phyloP scores from a whole-genome alignment of 768 basidiomycete species.

The Boletus rex-veris region DNA sequence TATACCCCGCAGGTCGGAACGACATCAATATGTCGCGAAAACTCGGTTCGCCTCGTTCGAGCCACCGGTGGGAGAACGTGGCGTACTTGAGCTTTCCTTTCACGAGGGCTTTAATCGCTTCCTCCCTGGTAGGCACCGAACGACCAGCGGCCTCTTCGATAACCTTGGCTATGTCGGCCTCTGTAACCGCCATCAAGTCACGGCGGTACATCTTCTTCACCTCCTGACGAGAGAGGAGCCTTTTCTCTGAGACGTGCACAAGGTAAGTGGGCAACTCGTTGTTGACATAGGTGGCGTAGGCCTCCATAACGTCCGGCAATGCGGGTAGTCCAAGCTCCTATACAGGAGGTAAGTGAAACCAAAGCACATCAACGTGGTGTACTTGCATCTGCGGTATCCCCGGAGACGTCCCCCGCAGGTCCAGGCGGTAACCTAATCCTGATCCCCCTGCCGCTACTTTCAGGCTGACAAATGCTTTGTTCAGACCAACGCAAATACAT shows the following conservation, averaged over 20 bases:
- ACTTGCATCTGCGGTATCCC: slow-evolving; percentile 10
- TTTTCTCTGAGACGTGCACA: slow-evolving; percentile 24
- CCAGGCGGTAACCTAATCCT: slow-evolving; percentile 19
- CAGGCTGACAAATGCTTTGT: slow-evolving; percentile 12
- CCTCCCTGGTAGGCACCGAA: slow-evolving; percentile 27
- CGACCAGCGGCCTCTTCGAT: slow-evolving; percentile 17
- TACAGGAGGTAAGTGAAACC: not conserved
- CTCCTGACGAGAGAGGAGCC: slow-evolving; percentile 28
- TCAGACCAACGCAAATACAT: not conserved
- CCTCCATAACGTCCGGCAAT: slow-evolving; percentile 25
- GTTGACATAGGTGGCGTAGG: slow-evolving; percentile 23
- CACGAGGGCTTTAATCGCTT: slow-evolving; percentile 23
- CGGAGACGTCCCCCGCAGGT: slow-evolving; percentile 1
- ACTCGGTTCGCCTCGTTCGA: slow-evolving; percentile 28
- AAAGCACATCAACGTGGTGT: not conserved
- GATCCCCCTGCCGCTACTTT: slow-evolving; percentile 23
- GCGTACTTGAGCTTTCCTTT: slow-evolving; percentile 26
- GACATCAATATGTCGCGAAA: slow-evolving; percentile 32
- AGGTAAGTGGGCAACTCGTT: slow-evolving; percentile 31
- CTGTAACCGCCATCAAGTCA: slow-evolving; percentile 23
- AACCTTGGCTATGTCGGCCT: slow-evolving; percentile 20
- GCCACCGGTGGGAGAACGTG: slow-evolving; percentile 29
- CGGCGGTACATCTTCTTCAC: slow-evolving; percentile 31
- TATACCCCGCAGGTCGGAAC: slow-evolving; percentile 25
- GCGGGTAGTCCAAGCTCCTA: slow-evolving; percentile 15